phyloP scores from a whole-genome alignment of 768 basidiomycete species.

The Cystobasidium onofrii region DNA sequence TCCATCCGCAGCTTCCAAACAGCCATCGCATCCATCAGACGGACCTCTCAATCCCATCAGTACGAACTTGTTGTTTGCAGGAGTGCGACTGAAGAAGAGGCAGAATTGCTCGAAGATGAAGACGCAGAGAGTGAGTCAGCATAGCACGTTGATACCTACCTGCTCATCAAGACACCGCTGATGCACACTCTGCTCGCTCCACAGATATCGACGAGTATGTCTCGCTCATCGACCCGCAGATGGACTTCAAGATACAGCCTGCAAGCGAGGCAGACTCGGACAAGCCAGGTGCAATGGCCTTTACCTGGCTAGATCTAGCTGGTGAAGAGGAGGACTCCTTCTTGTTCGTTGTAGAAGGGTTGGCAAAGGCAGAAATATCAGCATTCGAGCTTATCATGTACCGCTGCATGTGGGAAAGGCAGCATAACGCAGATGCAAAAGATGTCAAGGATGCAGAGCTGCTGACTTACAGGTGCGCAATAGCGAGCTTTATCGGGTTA shows the following conservation, averaged over 20 bases:
- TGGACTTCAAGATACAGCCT: constrained; percentile 59
- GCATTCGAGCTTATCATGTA: constrained; percentile 93
- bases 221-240: constrained; percentile 81
- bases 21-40: constrained; percentile 70
- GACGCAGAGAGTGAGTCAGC: constrained; percentile 52
- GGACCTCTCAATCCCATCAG: constrained; percentile 62
- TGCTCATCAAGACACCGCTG: not conserved
- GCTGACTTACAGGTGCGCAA: constrained; percentile 33
- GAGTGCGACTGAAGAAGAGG: constrained; percentile 94
- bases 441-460: constrained; percentile 76
- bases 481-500: no score
- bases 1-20: constrained; percentile 11
- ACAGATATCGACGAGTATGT: constrained; percentile 87
- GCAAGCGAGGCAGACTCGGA: constrained; percentile 58
- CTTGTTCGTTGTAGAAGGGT: constrained; percentile 69
- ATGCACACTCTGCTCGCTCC: not conserved
- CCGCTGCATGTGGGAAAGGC: constrained; percentile 92
- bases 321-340: constrained; percentile 86
- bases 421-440: constrained; percentile 65
- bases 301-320: constrained; percentile 78
- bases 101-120: constrained; percentile 86
- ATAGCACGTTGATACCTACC: not conserved
- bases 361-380: constrained; percentile 50
- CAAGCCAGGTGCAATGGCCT: constrained; percentile 59
- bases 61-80: constrained; percentile 86